Percentiles rank a stretch among this genome's conserved stretches.
Conservation (phyloP, 352 stramenopile species). For the Phytophthora kernoviae region DNA sequence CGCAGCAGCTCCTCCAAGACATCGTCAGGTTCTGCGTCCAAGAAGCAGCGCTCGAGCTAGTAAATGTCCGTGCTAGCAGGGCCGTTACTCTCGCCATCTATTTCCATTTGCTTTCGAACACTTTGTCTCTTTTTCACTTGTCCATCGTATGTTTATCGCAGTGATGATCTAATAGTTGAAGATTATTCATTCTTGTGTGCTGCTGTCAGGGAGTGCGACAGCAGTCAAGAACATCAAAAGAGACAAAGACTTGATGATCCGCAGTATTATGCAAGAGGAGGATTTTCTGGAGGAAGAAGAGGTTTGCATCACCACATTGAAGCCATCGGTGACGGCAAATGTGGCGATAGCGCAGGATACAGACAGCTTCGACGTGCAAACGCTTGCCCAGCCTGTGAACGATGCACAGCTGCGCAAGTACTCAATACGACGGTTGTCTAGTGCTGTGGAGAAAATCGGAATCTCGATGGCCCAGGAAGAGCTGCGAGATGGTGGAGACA, state of each 20-base stretch:
- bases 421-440: conserved; percentile 22
- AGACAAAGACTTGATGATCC: conserved; percentile 18
- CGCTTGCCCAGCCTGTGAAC: conserved; percentile 3
- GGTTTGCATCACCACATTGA: neutral
- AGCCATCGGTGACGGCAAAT: conserved; percentile 1
- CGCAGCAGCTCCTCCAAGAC: conserved; percentile 66
- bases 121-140: neutral
- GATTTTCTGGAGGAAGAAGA: conserved; percentile 24
- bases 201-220: neutral
- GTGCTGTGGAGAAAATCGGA: neutral
- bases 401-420: conserved; percentile 1
- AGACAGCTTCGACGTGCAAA: conserved; percentile 2
- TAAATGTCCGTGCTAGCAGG: conserved; percentile 24
- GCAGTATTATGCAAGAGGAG: conserved; percentile 31
- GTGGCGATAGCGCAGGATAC: neutral
- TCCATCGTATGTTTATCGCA: neutral
- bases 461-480: conserved; percentile 3
- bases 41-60: conserved; percentile 74
- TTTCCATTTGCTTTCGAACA: conserved; percentile 20
- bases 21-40: conserved; percentile 51
- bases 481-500: conserved; percentile 36
- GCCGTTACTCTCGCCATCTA: conserved; percentile 28
- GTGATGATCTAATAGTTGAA: conserved; percentile 23
- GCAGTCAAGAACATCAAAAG: conserved; percentile 3
- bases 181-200: conserved; percentile 14